phyloP scores from a whole-genome alignment of 768 basidiomycete genomes.

The Hortiboletus flavorubellus region DNA sequence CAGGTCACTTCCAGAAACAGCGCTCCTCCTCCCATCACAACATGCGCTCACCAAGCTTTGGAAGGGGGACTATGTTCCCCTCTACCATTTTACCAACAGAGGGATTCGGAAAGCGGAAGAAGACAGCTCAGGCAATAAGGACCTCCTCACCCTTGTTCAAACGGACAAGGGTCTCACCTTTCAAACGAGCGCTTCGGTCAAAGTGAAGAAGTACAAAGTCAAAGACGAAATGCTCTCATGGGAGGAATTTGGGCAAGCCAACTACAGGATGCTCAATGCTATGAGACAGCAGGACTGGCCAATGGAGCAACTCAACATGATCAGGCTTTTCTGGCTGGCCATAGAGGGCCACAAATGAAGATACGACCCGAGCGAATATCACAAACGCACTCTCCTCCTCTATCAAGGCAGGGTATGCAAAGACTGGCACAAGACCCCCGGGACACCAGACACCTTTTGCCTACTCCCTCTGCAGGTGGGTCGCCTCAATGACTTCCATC shows the following conservation, averaged over 20 bases:
- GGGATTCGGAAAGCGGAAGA: neutral
- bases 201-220: neutral
- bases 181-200: neutral
- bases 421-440: neutral
- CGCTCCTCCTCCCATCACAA: neutral
- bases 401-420: neutral
- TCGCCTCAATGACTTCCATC: neutral
- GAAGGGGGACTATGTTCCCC: neutral
- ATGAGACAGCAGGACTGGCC: neutral
- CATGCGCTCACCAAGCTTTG: neutral
- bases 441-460: neutral
- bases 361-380: too few species aligned
- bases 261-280: neutral
- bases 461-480: fast-evolving
- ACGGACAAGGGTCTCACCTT: neutral
- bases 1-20: neutral
- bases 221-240: neutral
- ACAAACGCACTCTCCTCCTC: fast-evolving
- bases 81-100: neutral
- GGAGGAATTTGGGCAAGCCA: neutral
- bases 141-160: neutral
- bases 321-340: neutral
- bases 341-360: too few species aligned
- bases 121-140: neutral
- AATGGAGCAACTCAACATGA: fast-evolving